phyloP scores from a whole-genome alignment of 2,329 filamentous ascomycete genomes.

The Tolypocladium pustulatum region DNA sequence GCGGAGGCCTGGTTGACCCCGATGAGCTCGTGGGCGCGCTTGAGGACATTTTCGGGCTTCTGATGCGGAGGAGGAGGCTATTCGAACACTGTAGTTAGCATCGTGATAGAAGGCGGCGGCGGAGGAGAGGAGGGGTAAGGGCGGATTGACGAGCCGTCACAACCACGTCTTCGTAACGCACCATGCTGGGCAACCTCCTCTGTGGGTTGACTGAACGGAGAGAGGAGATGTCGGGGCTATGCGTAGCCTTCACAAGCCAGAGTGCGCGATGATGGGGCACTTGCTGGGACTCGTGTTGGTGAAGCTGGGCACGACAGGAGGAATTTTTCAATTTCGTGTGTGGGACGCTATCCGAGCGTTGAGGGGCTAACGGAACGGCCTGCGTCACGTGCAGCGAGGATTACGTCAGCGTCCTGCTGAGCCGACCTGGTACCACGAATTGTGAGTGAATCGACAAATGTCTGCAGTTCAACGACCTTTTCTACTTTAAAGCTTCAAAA shows the following conservation, averaged over 20 bases:
- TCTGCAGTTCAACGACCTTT: not conserved
- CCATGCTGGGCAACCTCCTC: conserved; percentile 44
- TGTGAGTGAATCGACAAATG: not conserved
- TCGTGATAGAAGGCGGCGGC: conserved; percentile 9
- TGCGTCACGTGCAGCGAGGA: conserved; percentile 20
- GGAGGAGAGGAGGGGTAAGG: conserved; percentile 17
- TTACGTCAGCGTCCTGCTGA: conserved; percentile 16
- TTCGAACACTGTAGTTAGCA: conserved; percentile 15
- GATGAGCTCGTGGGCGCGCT: conserved; percentile 97
- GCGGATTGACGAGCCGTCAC: conserved; percentile 8
- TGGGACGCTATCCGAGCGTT: conserved; percentile 31
- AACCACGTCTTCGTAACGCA: conserved; percentile 16
- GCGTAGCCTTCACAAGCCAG: conserved; percentile 27
- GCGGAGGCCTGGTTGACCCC: conserved; percentile 89
- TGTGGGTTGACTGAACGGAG: conserved; percentile 24
- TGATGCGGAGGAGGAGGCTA: conserved; percentile 93
- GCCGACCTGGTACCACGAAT: not conserved
- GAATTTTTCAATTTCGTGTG: conserved; percentile 37
- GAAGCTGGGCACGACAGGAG: conserved; percentile 21
- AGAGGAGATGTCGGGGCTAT: conserved; percentile 26
- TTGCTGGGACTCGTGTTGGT: conserved; percentile 28
- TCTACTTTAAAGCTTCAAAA: not conserved
- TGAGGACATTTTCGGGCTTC: conserved; percentile 98
- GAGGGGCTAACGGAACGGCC: conserved; percentile 24
- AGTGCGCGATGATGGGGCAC: conserved; percentile 22